A percentile compares a stretch with the other conserved stretches of the same genome.
These are phyloP conservation scores for Alternaria alternata DNA, from an alignment of 2,329 filamentous ascomycete genomes.

Conservation along the genomic window DNA sequence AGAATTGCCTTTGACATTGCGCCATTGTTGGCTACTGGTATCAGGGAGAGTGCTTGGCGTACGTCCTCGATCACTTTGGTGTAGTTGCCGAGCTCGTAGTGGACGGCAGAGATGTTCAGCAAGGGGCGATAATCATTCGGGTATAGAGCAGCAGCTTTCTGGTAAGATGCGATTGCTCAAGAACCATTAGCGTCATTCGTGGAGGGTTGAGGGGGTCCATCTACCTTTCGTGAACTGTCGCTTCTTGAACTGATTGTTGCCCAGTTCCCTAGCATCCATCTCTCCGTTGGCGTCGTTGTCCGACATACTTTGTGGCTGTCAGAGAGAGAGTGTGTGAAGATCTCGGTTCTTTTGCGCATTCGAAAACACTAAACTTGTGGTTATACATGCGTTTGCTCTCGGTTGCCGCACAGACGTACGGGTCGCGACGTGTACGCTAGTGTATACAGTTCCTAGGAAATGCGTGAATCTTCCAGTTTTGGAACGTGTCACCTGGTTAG, in stretches of 20 bases:
- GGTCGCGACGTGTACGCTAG: neutral
- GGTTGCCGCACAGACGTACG: neutral
- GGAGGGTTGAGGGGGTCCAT: neutral
- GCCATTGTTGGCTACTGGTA: too few relatives aligned
- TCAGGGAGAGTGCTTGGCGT: too few relatives aligned
- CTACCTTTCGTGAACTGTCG: neutral
- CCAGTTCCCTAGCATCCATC: neutral
- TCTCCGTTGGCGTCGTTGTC: neutral
- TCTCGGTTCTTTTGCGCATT: neutral
- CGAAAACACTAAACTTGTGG: neutral
- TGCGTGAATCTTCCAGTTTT: neutral
- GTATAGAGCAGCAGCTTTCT: too few relatives aligned
- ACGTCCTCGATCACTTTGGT: too few relatives aligned
- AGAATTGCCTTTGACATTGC: too few relatives aligned
- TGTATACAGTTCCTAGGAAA: neutral
- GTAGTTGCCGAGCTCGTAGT: too few relatives aligned
- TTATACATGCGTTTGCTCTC: neutral
- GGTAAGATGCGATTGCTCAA: too few relatives aligned
- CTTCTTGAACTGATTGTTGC: neutral
- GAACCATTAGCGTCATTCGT: too few relatives aligned
- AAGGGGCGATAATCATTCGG: too few relatives aligned
- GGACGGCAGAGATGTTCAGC: too few relatives aligned
- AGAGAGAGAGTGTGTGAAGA: neutral
- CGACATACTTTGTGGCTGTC: neutral
- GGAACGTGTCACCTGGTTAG: neutral